Evolutionary conservation across 2,329 filamentous ascomycete species (phyloP), one percentile per base, ranked within the genome.

Genomic region (Macroventuria anomochaeta): DNA sequence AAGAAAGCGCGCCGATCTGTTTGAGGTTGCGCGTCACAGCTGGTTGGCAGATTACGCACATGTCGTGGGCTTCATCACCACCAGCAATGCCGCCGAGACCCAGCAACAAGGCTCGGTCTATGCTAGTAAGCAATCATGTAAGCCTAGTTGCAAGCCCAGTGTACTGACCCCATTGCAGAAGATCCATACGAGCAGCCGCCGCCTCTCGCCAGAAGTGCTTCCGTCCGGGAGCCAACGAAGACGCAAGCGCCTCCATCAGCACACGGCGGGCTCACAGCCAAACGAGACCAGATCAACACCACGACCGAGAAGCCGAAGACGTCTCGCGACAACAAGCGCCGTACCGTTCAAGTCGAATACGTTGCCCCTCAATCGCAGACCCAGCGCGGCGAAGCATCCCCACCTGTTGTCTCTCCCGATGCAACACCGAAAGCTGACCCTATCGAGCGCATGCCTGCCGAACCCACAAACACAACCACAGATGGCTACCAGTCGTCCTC

Each of bases 21-120:
- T 99, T 68, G 95, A 99, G 74, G 95, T 99, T 36, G 95, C 95
- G 39, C 87, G 95, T 46, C 95, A 99, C 77, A 99, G 95, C 78
- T 99, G 95, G 95, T 79, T 99, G 62, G 96, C 90, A 77, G 95
- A 97, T 72, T 99, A 95, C 72, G 89, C 93, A n/a, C 91, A 96
- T 71, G 88, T 97, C 41, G 93, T 99, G 41, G 91, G 93, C 69
- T 93, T 97, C 73, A 97, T 99, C 70, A 97, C 95, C 18, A 97
- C 95, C 76, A 93, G 88, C 70, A 96, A 92, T 4, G 86, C 85
- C 42, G 93, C 97, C 65, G 93, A 96, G 64, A 26, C 42, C 10
- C 41, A 44, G 26, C 87, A 91, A 63, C 90, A 91, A 64, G 87
- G 90, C 2, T 89, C 90, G 1, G 84, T 90, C 8, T 80, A 85